Conservation (phyloP, 2,329 filamentous ascomycete genomes). For the Neoascochyta sp. region DNA sequence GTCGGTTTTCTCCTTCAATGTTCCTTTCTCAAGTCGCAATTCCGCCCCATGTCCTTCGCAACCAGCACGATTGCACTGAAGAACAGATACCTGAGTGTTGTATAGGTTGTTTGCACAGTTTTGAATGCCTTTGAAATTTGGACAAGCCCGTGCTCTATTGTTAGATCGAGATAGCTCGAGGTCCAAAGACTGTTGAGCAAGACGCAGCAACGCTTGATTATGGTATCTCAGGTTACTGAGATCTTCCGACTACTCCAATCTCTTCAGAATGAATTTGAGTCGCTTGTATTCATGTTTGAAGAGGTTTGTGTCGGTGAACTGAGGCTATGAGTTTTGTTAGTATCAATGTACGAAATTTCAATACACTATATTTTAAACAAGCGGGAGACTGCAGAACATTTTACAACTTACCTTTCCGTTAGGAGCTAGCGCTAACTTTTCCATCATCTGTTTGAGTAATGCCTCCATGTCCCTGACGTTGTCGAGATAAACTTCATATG, state of each 20-base stretch:
- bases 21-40: slow-evolving; percentile 15
- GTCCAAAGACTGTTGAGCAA: slow-evolving; percentile 21
- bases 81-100: slow-evolving; percentile 9
- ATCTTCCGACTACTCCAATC: slow-evolving; percentile 20
- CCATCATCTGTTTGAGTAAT: slow-evolving; percentile 13
- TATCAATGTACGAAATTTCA: no score
- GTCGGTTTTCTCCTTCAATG: slow-evolving; percentile 2
- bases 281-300: slow-evolving; percentile 27
- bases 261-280: slow-evolving; percentile 23
- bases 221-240: slow-evolving; percentile 15
- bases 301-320: slow-evolving; percentile 14
- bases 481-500: slow-evolving; percentile 13
- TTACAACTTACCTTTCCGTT: slow-evolving; percentile 18
- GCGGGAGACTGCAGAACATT: no score
- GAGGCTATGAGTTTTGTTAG: no score
- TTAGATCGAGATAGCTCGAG: slow-evolving; percentile 12
- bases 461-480: slow-evolving; percentile 13
- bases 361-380: no score
- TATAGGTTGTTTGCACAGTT: slow-evolving; percentile 14
- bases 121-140: slow-evolving; percentile 21
- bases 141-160: slow-evolving; percentile 6
- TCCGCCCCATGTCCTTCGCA: slow-evolving; percentile 23
- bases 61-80: slow-evolving; percentile 7
- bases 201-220: slow-evolving; percentile 17
- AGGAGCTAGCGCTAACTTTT: slow-evolving; percentile 15